Evolutionary conservation across 2,329 filamentous ascomycete genomes (phyloP), one percentile per base, ranked within the genome.

Genomic region (Beauveria sp.): DNA sequence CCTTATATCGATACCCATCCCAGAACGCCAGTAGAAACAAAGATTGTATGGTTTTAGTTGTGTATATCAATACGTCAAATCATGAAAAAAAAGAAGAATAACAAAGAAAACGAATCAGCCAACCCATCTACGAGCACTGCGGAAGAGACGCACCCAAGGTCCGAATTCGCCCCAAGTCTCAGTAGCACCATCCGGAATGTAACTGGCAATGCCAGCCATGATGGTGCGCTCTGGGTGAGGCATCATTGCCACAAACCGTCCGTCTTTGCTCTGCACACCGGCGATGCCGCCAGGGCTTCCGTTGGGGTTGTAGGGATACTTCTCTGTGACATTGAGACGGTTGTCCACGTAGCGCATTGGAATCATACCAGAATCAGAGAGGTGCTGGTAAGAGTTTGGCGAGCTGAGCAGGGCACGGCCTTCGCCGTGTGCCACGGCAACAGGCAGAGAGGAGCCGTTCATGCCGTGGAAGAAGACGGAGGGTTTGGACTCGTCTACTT

Each of bases 401-500:
- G 79, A 79, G 2, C 78, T 72, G 72, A 93, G 93, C 8, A 79
- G 78, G 16, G 93, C 95, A 38, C 91, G 86, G 16, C 95, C 95
- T 75, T 99, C 93, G 54, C 92, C 93, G 76, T 98, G 93, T 0
- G 92, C 92, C 18, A 93, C 90, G 24, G 87, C 90, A 64, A 97
- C 95, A 38, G 93, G 93, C 7, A 98, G 80, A 2, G 84, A 83
- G 5, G 89, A 90, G 60, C 90, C 89, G 67, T 85, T 76, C 93
- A 98, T 96, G 69, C 90, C 91, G 73, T 93, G 83, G 65, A 97
- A 81, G 82, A 98, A 98, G 62, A 97, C 89, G n/a, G 86, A 89
- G 3, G 86, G 85, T 58, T 63, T 67, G 58, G 66, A 63, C 67
- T 78, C 76, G 43, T 86, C 79, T 63, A 92, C 87, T 8, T 85